Evolutionary conservation across 768 basidiomycete species (phyloP), one percentile per base, ranked within the genome.

Genomic region (Tubosaeta sp.): DNA sequence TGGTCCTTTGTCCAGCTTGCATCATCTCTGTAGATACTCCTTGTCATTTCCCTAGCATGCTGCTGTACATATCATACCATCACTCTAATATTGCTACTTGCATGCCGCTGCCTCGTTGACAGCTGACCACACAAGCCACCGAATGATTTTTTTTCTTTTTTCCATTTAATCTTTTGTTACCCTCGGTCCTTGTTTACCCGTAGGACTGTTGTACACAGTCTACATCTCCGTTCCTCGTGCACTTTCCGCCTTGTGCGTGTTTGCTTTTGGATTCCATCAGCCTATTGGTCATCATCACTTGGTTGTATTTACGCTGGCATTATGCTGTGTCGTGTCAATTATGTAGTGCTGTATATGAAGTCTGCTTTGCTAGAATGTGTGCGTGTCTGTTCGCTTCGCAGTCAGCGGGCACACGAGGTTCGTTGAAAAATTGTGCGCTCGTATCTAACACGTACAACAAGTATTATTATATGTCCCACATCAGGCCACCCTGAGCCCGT

Each of bases 21-120:
- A 63, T 65, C 62, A 60, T 65, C 55, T 67, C 43, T 69, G 67
- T 67, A 61, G 63, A 64, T 64, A 57, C 52, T 61, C 61, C 51
- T 62, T 53, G 43, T 59, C 39, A 39, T 54, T 53, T 52, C 22
- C 52, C 46, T 54, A 45, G 66, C 66, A 66, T 64, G 61, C 46
- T 52, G 48, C 35, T 44, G 19, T 55, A 57, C 64, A 53, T 59
- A 57, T 39, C 67, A 69, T 69, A 67, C 57, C 62, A 61, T 55
- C 62, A 57, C 51, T 51, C 54, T 68, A 66, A 61, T 62, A 12
- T 54, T 22, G 39, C 46, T 48, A 43, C 26, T 26, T 46, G 45
- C 22, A 9, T 19, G 14, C n/a, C 22, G 17, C 26, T 22, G 38
- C 45, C 32, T 42, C 22, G 29, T 29, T 29, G 41, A 42, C 34